Conservation (phyloP, 345 rosid species). For the Pelargonium nanum region DNA sequence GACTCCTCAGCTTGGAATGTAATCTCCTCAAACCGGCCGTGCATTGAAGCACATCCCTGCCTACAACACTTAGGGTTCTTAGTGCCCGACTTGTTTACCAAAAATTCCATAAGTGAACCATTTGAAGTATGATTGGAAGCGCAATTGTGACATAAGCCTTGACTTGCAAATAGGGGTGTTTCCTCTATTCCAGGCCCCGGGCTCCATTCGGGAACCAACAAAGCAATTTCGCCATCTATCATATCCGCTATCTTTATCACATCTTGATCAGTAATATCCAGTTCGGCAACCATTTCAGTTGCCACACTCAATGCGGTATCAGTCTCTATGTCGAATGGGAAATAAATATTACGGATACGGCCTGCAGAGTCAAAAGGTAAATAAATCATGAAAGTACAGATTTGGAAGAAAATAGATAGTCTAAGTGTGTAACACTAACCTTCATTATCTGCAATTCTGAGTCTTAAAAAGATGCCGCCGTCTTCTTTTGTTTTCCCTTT, state of each 20-base stretch:
- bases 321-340: constrained; percentile 61
- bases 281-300: constrained; percentile 84
- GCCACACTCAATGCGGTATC: constrained; percentile 89
- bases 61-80: constrained; percentile 35
- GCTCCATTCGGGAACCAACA: constrained; percentile 73
- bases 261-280: constrained; percentile 73
- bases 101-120: constrained; percentile 44
- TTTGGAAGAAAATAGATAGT: not conserved
- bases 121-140: constrained; percentile 59
- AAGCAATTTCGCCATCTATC: constrained; percentile 79
- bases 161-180: constrained; percentile 42
- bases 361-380: constrained; percentile 30
- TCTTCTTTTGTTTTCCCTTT: constrained; percentile 66
- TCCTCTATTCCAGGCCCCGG: constrained; percentile 60
- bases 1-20: constrained; percentile 45
- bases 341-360: constrained; percentile 67
- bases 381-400: not conserved
- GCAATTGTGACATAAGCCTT: constrained; percentile 49
- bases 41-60: constrained; percentile 63
- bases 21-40: constrained; percentile 79
- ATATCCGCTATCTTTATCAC: constrained; percentile 71
- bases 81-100: constrained; percentile 26
- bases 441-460: constrained; percentile 75
- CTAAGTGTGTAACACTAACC: too few species aligned
- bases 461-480: constrained; percentile 52